These are phyloP conservation scores for Trichophyton rubrum DNA, from an alignment of 2,329 filamentous ascomycete species.

Conservation along the genomic window DNA sequence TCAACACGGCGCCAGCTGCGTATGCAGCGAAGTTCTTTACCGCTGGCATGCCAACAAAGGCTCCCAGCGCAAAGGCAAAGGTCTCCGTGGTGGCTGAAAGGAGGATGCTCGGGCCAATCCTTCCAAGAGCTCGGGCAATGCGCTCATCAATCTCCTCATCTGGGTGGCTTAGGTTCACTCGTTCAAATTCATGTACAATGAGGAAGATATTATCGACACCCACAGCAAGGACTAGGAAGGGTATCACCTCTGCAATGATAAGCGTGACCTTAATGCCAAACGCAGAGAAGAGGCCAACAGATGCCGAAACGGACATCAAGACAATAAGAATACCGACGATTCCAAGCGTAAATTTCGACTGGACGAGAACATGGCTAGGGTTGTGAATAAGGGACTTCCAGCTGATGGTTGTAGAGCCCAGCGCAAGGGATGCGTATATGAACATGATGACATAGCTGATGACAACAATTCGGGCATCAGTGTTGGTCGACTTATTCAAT, in stretches of 20 bases:
- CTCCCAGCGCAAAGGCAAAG: slow-evolving; percentile 79
- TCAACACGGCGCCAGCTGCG: slow-evolving; percentile 86
- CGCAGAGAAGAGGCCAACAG: slow-evolving; percentile 88
- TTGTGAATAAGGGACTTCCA: slow-evolving; percentile 66
- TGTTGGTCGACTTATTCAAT: slow-evolving; percentile 95
- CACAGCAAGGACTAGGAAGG: slow-evolving; percentile 89
- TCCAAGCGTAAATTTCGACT: slow-evolving; percentile 95
- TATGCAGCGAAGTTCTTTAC: slow-evolving; percentile 96
- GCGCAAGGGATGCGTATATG: slow-evolving; percentile 81
- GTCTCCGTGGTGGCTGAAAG: slow-evolving; percentile 93
- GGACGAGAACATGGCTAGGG: slow-evolving; percentile 71
- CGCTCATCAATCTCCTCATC: slow-evolving; percentile 79
- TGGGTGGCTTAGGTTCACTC: slow-evolving; percentile 82
- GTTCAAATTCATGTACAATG: slow-evolving; percentile 95
- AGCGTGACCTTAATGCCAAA: slow-evolving; percentile 85
- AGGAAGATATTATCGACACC: slow-evolving; percentile 98
- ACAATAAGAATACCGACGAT: slow-evolving; percentile 90
- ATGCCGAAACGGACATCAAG: slow-evolving; percentile 91
- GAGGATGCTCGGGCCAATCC: slow-evolving; percentile 93
- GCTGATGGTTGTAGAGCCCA: slow-evolving; percentile 76
- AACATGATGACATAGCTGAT: slow-evolving; percentile 99
- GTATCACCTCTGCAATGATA: slow-evolving; percentile 97
- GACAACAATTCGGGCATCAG: slow-evolving; percentile 89
- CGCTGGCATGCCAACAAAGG: slow-evolving; percentile 93
- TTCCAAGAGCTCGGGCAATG: slow-evolving; percentile 74